phyloP scores from a whole-genome alignment of 2,329 filamentous ascomycete species.

The Stachybotrys elegans region DNA sequence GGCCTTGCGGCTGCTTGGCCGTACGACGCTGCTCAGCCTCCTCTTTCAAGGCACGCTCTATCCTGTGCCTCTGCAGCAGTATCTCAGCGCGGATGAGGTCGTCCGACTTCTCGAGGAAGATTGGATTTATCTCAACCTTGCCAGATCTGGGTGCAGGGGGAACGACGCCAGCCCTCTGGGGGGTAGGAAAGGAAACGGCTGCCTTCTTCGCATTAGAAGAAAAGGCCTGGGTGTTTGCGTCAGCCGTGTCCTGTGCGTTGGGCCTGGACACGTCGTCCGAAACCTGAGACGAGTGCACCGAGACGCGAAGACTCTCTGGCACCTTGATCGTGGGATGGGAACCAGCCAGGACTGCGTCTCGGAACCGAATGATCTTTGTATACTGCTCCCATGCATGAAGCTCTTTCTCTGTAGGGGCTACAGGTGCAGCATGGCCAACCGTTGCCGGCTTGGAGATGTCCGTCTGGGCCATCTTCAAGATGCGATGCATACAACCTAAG shows the following conservation, averaged over 20 bases:
- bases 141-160: slow-evolving; percentile 35
- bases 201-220: slow-evolving; percentile 29
- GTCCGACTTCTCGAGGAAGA: slow-evolving; percentile 81
- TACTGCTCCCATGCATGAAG: slow-evolving; percentile 62
- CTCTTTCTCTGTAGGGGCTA: slow-evolving; percentile 37
- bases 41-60: slow-evolving; percentile 74
- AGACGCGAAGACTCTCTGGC: slow-evolving; percentile 33
- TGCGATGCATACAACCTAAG: too few relatives aligned
- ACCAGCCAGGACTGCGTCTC: slow-evolving; percentile 75
- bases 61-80: slow-evolving; percentile 70
- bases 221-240: slow-evolving; percentile 28
- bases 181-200: background rate
- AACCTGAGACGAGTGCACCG: slow-evolving; percentile 13
- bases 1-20: slow-evolving; percentile 37
- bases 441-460: too few relatives aligned
- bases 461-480: too few relatives aligned
- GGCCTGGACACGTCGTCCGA: slow-evolving; percentile 14
- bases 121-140: slow-evolving; percentile 70
- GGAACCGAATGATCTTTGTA: slow-evolving; percentile 74
- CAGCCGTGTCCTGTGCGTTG: slow-evolving; percentile 8
- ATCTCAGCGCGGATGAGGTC: slow-evolving; percentile 78
- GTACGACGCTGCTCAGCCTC: slow-evolving; percentile 62
- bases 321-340: slow-evolving; percentile 61
- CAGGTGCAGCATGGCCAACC: slow-evolving; percentile 15
- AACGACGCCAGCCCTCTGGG: background rate